Conservation (phyloP, 306 rosid species). For the Quercus wislizeni region DNA sequence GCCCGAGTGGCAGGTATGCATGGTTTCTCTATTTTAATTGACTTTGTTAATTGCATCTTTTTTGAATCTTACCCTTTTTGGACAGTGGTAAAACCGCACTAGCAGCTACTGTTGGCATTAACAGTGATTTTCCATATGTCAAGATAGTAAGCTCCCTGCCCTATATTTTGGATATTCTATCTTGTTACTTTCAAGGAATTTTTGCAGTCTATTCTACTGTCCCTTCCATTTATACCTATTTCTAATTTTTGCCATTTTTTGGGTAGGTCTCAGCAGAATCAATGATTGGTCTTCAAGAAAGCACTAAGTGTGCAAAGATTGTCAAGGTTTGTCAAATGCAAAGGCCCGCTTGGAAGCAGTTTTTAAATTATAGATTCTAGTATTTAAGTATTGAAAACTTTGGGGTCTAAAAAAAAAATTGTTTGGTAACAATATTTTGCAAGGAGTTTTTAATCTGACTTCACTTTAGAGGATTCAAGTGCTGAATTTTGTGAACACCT, state of each 20-base stretch:
- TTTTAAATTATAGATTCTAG: too few species aligned
- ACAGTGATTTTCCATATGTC: slow-evolving; percentile 95
- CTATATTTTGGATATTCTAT: slow-evolving; percentile 3
- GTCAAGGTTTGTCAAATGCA: slow-evolving; percentile 70
- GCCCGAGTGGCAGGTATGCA: slow-evolving; percentile 86
- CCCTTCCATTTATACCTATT: slow-evolving; percentile 7
- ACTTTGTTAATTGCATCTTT: slow-evolving; percentile 16
- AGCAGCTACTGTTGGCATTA: slow-evolving; percentile 94
- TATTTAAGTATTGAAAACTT: too few species aligned
- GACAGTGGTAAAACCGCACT: slow-evolving; percentile 93
- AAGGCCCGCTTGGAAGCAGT: too few species aligned
- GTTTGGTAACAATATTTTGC: too few species aligned
- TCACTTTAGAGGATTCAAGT: too few species aligned
- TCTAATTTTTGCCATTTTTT: slow-evolving; percentile 20
- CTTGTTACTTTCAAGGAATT: slow-evolving; percentile 16
- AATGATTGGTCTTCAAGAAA: slow-evolving; percentile 95
- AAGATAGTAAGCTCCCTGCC: slow-evolving; percentile 74
- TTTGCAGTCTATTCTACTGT: not conserved
- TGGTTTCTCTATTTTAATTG: slow-evolving; percentile 11
- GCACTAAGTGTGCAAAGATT: slow-evolving; percentile 87
- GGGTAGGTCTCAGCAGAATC: slow-evolving; percentile 84
- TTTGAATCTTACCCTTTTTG: slow-evolving; percentile 40
- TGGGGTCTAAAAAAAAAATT: too few species aligned
- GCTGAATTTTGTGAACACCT: too few species aligned
- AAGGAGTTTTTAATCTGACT: too few species aligned